These are phyloP conservation scores for Prunella vulgaris DNA, from an alignment of 257 asterid species.

Conservation along the genomic window DNA sequence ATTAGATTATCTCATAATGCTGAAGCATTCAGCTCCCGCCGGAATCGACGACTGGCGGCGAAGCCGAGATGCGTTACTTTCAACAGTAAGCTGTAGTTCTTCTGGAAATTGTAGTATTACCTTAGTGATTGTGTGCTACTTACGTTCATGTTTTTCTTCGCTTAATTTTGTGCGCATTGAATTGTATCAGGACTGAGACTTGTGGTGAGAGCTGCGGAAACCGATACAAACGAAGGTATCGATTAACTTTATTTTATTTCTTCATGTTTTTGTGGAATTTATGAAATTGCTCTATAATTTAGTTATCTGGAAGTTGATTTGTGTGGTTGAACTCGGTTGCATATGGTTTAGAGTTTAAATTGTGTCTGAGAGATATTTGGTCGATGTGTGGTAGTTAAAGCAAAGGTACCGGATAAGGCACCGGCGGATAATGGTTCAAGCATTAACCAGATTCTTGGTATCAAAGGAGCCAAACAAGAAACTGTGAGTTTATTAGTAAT, in stretches of 20 bases:
- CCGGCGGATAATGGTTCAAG: conserved; percentile 46
- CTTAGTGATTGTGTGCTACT: not conserved
- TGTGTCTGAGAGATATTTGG: conserved; percentile 13
- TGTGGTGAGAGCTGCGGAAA: conserved; percentile 78
- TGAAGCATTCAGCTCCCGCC: conserved; percentile 28
- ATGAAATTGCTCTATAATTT: not conserved
- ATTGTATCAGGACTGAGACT: conserved; percentile 48
- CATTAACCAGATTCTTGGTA: conserved; percentile 60
- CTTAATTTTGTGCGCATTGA: conserved; percentile 15
- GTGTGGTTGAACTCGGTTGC: not conserved
- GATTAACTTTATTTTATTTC: not conserved
- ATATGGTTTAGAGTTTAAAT: not conserved
- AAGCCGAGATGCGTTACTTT: conserved; percentile 38
- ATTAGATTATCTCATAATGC: conserved; percentile 33
- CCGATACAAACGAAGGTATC: conserved; percentile 70
- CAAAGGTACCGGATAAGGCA: conserved; percentile 48
- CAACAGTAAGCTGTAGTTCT: conserved; percentile 37
- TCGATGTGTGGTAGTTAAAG: conserved; percentile 40
- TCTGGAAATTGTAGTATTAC: not conserved
- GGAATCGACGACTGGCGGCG: conserved; percentile 34
- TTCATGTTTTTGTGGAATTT: not conserved
- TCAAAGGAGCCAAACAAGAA: conserved; percentile 64
- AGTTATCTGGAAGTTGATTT: not conserved
- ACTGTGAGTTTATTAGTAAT: conserved; percentile 35
- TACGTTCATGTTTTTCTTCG: not conserved